Evolutionary conservation across 805 yeast species (phyloP), one percentile per base, ranked within the genome.

Genomic region (Wickerhamomyces xylosicus): DNA sequence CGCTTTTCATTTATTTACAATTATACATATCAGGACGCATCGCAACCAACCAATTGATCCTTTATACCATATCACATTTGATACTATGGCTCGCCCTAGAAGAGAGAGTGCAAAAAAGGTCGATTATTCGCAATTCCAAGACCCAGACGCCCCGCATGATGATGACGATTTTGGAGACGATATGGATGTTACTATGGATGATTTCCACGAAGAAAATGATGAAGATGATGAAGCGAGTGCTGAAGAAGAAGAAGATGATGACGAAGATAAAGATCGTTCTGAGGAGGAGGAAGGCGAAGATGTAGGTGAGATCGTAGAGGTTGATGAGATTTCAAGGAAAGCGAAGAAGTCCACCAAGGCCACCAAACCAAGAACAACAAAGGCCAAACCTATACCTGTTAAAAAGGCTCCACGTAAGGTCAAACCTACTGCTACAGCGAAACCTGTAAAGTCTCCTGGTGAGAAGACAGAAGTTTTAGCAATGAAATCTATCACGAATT

Each of bases 401-500:
- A 38, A 38, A 37, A 37, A 31, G 17, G 33, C 33, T 8, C 21
- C 35, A 5, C 15, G 15, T 16, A 38, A 19, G 5, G 18, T 16
- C n/a, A 37, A 17, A 19, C 42, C 48, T 9, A 38, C 44, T 1
- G 42, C 54, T 21, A 10, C 25, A 6, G 9, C 25, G 9, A 21
- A 21, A 21, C 25, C 25, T 7, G 9, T 10, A 21, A 21, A 21
- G 25, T 7, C 25, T 7, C 25, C 25, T 7, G 25, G 25, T 10
- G 25, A 13, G 7, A 50, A 46, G 29, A 42, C 47, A 5, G 54
- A 44, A 10, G 36, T 47, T 17, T 53, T 51, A 33, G 47, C 43
- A 3, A 43, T 18, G 27, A 61, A 55, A 36, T 60, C 58, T 31
- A 36, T 60, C 13, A 61, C 67, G 3, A 56, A 66, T 5, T 53